Evolutionary conservation across 73 alveolate species (phyloP).

Genomic region (Paraurostyla sp.): DNA sequence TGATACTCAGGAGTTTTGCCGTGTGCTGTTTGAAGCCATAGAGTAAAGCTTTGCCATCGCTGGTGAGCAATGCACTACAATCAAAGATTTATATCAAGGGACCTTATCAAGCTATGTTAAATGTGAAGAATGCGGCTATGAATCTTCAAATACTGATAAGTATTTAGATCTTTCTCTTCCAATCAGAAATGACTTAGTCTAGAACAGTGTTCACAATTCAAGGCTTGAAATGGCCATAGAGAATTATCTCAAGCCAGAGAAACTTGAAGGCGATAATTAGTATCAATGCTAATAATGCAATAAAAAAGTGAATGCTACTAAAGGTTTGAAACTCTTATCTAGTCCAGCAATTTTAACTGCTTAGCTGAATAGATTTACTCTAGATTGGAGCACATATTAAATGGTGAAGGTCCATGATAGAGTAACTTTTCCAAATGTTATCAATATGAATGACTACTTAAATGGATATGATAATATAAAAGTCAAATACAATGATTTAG

Average conservation of each 20-base stretch:
- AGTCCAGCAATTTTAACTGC: constrained; percentile 88
- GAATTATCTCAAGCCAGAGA: constrained; percentile 92
- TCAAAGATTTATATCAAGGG: constrained; percentile 92
- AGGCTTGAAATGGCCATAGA: constrained; percentile 93
- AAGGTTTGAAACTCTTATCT: constrained; percentile 82
- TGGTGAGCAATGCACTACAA: constrained; percentile 73
- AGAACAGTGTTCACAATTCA: too few relatives aligned
- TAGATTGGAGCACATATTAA: constrained; percentile 84
- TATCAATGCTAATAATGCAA: constrained; percentile 91
- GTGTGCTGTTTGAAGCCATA: constrained; percentile 97
- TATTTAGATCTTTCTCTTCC: constrained; percentile 94
- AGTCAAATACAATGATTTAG: constrained; percentile 1
- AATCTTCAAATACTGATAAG: constrained; percentile 76
- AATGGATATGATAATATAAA: constrained; percentile 74
- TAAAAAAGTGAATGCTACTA: constrained; percentile 92
- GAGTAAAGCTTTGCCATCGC: constrained; percentile 81
- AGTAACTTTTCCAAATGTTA: constrained; percentile 81
- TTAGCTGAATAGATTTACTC: constrained; percentile 91
- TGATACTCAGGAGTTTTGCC: constrained; percentile 89
- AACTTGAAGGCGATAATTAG: constrained; percentile 90
- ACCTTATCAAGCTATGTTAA: constrained; percentile 77
- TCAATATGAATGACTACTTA: constrained; percentile 86
- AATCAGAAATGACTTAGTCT: constrained; percentile 88
- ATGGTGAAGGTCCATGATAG: constrained; percentile 89
- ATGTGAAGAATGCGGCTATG: constrained; percentile 92